Evolutionary conservation across 2,329 filamentous ascomycete genomes (phyloP).

Genomic region (Colletotrichum godetiae): DNA sequence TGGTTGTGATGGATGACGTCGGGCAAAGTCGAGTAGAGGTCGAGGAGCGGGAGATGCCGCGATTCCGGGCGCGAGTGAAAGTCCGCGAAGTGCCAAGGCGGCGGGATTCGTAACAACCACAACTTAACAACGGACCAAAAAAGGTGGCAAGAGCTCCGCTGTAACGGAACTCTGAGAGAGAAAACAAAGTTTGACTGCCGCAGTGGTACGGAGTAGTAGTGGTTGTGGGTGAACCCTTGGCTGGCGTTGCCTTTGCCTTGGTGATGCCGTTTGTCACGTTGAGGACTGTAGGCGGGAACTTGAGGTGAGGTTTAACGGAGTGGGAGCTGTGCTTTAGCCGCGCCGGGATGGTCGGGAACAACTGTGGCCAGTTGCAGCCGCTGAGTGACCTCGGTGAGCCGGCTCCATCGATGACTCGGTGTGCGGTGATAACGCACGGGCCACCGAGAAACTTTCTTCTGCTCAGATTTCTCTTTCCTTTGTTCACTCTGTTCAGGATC

Average conservation of each 20-base stretch:
- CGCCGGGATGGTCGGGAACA: conserved; percentile 10
- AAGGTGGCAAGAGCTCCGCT: background rate
- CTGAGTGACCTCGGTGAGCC: background rate
- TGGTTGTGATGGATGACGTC: conserved; percentile 26
- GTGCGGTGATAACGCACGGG: background rate
- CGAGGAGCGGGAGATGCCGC: background rate
- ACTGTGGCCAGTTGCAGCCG: conserved; percentile 5
- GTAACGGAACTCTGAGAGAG: background rate
- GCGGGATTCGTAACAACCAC: background rate
- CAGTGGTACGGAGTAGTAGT: background rate
- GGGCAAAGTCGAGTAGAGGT: background rate
- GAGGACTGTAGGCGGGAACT: background rate
- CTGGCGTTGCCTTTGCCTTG: background rate
- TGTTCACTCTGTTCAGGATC: background rate
- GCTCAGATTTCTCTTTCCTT: background rate
- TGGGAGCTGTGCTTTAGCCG: background rate
- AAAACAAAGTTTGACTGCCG: background rate
- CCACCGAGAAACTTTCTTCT: background rate
- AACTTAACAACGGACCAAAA: background rate
- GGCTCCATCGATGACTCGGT: background rate
- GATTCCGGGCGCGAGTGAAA: background rate
- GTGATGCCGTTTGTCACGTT: background rate
- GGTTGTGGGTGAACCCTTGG: background rate
- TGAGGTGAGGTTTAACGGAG: conserved; percentile 12
- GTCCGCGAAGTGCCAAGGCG: background rate